A percentile compares a stretch with the other conserved stretches of the same genome.
Conservation (phyloP, 2,329 filamentous ascomycete species). For the Blastomyces emzantsi region DNA sequence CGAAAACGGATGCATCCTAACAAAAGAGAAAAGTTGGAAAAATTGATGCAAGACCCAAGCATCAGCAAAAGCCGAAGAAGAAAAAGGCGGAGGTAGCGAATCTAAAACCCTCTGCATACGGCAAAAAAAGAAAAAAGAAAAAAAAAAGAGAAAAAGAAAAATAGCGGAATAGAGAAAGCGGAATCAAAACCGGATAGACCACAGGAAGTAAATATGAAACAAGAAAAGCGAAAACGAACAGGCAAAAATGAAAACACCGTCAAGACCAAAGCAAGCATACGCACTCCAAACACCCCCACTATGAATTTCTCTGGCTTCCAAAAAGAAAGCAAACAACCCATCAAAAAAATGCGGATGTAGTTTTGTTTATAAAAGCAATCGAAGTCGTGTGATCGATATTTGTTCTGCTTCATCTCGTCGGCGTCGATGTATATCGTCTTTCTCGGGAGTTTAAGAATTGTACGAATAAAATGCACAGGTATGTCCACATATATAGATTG, state of each 20-base stretch:
- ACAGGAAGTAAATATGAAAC: too few species aligned
- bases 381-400: not conserved
- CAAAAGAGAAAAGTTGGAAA: not conserved
- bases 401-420: not conserved
- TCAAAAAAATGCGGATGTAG: not conserved
- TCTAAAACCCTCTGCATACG: not conserved
- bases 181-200: not conserved
- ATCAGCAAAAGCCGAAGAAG: not conserved
- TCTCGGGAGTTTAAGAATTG: not conserved
- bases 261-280: not conserved
- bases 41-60: not conserved
- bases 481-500: not conserved
- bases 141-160: not conserved
- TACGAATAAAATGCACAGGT: not conserved
- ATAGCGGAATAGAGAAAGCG: not conserved
- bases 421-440: not conserved
- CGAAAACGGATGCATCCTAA: not conserved
- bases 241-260: not conserved
- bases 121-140: too few species aligned
- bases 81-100: not conserved
- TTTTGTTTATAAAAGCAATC: not conserved
- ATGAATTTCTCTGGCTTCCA: not conserved
- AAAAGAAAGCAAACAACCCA: not conserved
- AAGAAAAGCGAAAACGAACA: not conserved
- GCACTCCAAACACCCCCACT: conserved; percentile 2